A percentile compares a stretch with the other conserved stretches of the same genome.
Conservation (phyloP, 2,329 filamentous ascomycete species). For the Aspergillus japonicus region DNA sequence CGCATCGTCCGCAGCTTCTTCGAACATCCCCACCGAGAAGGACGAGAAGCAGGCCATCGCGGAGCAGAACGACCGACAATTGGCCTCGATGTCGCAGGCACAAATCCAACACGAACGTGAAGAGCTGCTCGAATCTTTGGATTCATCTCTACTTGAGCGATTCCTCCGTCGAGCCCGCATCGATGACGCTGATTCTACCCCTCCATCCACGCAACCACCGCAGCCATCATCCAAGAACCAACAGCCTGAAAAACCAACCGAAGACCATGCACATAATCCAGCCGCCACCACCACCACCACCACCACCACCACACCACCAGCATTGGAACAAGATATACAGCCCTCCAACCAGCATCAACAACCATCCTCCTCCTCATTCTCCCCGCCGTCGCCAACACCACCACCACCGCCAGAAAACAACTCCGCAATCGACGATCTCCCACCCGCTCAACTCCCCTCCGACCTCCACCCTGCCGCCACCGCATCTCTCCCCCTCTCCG, state of each 20-base stretch:
- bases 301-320: too few relatives aligned
- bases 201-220: slow-evolving; percentile 2
- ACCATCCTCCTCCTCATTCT: neutral
- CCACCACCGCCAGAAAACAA: slow-evolving; percentile 1
- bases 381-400: neutral
- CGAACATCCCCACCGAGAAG: slow-evolving; percentile 1
- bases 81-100: slow-evolving; percentile 74
- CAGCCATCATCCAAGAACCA: neutral
- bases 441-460: slow-evolving; percentile 35
- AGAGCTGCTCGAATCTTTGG: slow-evolving; percentile 76
- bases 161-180: slow-evolving; percentile 75
- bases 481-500: slow-evolving; percentile 32
- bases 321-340: neutral
- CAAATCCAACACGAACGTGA: slow-evolving; percentile 79
- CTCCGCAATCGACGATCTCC: slow-evolving; percentile 31
- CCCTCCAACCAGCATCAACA: slow-evolving; percentile 9
- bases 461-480: slow-evolving; percentile 45
- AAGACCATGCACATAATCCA: neutral
- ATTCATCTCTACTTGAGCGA: slow-evolving; percentile 72
- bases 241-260: neutral
- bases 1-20: slow-evolving; percentile 6
- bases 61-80: slow-evolving; percentile 71
- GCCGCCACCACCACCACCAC: neutral
- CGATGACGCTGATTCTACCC: slow-evolving; percentile 54
- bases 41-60: slow-evolving; percentile 73